phyloP scores from a whole-genome alignment of 169 alveolate species.

The Fabrea salina region DNA sequence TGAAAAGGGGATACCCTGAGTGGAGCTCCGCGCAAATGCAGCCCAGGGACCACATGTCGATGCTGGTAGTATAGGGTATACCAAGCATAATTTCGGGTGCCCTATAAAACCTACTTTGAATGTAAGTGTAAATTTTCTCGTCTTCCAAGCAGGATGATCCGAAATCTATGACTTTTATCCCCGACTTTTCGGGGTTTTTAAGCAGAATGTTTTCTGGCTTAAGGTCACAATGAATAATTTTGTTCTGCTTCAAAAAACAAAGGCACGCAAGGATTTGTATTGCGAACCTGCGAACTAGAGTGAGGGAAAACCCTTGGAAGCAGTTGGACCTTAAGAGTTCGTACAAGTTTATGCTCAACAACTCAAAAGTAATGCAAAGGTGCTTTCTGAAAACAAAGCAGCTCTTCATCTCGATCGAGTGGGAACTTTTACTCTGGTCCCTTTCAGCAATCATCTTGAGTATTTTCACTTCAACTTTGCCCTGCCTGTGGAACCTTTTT shows the following conservation, averaged over 20 bases:
- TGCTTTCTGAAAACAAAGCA: slow-evolving; percentile 66
- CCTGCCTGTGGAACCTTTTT: slow-evolving; percentile 64
- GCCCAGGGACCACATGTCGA: slow-evolving; percentile 75
- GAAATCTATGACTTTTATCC: slow-evolving; percentile 64
- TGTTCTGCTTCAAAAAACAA: slow-evolving; percentile 46
- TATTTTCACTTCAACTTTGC: slow-evolving; percentile 62
- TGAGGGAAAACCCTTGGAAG: slow-evolving; percentile 50
- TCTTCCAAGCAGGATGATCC: slow-evolving; percentile 65
- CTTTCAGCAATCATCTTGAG: slow-evolving; percentile 40
- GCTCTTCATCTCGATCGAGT: slow-evolving; percentile 54
- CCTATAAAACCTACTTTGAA: slow-evolving; percentile 69
- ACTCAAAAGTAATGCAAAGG: slow-evolving; percentile 63
- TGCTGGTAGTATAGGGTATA: slow-evolving; percentile 44
- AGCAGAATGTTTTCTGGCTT: slow-evolving; percentile 62
- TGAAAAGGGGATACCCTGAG: slow-evolving; percentile 66
- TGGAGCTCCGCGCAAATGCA: slow-evolving; percentile 62
- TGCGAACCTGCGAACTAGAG: slow-evolving; percentile 55
- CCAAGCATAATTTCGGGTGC: too few species aligned
- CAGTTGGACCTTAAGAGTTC: slow-evolving; percentile 56
- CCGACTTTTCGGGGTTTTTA: slow-evolving; percentile 50
- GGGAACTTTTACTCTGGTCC: slow-evolving; percentile 55
- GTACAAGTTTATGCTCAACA: slow-evolving; percentile 62
- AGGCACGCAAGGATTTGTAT: slow-evolving; percentile 56
- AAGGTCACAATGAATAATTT: slow-evolving; percentile 54
- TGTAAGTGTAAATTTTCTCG: slow-evolving; percentile 57